A percentile compares a stretch with the other conserved stretches of the same genome.
These are phyloP conservation scores for Chaetomium cochliodes DNA, from an alignment of 495 filamentous ascomycete species.

Conservation along the genomic window DNA sequence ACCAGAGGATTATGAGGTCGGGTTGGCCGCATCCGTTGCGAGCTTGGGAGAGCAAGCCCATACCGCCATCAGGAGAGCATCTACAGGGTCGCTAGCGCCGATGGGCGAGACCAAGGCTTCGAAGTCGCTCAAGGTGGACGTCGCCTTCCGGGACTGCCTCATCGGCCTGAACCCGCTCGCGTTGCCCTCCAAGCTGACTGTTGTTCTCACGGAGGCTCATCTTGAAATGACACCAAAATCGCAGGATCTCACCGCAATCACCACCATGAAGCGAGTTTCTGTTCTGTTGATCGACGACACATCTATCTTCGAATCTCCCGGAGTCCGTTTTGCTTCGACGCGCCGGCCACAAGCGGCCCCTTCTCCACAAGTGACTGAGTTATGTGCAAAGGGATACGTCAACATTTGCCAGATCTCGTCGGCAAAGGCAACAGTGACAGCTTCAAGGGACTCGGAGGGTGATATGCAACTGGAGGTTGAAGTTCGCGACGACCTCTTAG, in stretches of 20 bases:
- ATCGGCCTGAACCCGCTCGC: conserved; percentile 83
- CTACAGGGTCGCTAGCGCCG: conserved; percentile 17
- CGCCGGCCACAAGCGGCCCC: conserved; percentile 50
- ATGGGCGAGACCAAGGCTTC: conserved; percentile 30
- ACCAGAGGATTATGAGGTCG: conserved; percentile 70
- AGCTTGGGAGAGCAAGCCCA: conserved; percentile 65
- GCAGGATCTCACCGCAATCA: conserved; percentile 55
- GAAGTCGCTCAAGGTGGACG: conserved; percentile 62
- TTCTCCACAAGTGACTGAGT: conserved; percentile 60
- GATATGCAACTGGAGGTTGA: conserved; percentile 74
- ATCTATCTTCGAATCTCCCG: conserved; percentile 51
- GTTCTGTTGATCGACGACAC: conserved; percentile 81
- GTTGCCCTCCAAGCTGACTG: conserved; percentile 65
- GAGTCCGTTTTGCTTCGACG: conserved; percentile 40
- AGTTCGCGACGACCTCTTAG: conserved; percentile 76
- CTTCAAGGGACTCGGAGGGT: conserved; percentile 49
- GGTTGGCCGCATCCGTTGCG: conserved; percentile 74
- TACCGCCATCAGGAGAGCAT: conserved; percentile 41
- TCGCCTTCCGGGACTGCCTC: conserved; percentile 74
- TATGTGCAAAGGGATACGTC: conserved; percentile 74
- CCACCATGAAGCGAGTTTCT: conserved; percentile 74
- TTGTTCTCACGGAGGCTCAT: conserved; percentile 75
- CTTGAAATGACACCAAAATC: conserved; percentile 62
- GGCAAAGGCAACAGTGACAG: conserved; percentile 62
- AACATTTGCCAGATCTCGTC: conserved; percentile 81